Conservation (phyloP, 257 asterid species). For the Solanum stenotomum region DNA sequence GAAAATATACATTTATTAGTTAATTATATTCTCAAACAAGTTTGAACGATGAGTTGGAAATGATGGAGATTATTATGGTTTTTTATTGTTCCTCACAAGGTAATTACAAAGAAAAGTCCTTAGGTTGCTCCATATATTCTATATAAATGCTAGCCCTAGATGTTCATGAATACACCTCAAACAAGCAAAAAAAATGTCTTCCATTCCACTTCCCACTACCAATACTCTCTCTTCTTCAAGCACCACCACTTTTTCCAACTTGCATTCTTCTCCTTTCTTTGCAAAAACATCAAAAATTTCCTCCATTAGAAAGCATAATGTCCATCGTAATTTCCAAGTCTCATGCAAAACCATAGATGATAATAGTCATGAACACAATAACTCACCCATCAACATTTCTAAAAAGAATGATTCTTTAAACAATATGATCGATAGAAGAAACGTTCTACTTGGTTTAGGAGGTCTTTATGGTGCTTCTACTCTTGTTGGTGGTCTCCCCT, state of each 20-base stretch:
- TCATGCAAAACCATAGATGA: slow-evolving; percentile 36
- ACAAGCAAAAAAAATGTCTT: slow-evolving; percentile 30
- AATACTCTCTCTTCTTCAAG: not conserved
- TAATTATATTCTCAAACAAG: too few species aligned
- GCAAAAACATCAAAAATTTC: slow-evolving; percentile 15
- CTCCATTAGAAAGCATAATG: slow-evolving; percentile 1
- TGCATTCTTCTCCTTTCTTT: slow-evolving; percentile 2
- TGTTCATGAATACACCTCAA: not conserved
- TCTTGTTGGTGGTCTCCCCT: slow-evolving; percentile 30
- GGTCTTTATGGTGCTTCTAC: slow-evolving; percentile 62
- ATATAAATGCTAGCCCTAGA: not conserved
- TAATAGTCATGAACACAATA: slow-evolving; percentile 5
- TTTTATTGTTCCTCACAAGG: not conserved
- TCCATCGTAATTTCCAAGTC: slow-evolving; percentile 14
- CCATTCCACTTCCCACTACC: slow-evolving; percentile 22
- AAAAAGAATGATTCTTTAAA: slow-evolving; percentile 1
- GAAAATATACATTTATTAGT: too few species aligned
- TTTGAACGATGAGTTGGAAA: too few species aligned
- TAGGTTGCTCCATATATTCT: not conserved
- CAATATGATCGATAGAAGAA: slow-evolving; percentile 36
- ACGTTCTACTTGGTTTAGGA: slow-evolving; percentile 55
- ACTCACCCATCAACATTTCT: not conserved
- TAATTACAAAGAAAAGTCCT: not conserved
- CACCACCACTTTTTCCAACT: slow-evolving; percentile 6
- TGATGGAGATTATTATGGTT: not conserved